Evolutionary conservation across 2,329 filamentous ascomycete genomes (phyloP), one percentile per base, ranked within the genome.

Genomic region (Chalaropsis ovoidea): DNA sequence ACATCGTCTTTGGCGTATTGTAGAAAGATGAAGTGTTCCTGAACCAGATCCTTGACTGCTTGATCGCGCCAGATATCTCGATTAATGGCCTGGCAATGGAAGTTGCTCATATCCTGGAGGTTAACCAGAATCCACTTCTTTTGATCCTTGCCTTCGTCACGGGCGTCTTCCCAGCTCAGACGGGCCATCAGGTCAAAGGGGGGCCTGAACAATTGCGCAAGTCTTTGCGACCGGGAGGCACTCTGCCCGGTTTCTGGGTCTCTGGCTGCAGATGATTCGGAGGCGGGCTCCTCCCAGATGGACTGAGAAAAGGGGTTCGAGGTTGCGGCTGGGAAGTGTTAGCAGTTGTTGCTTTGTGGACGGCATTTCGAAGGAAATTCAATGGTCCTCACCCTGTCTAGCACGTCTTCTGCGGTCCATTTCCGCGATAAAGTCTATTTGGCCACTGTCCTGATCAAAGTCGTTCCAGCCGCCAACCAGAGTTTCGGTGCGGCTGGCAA

Each of bases 121-220:
- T 99, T 97, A 68, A 96, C 90, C 70, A 99, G 76, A 61, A 99
- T 83, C 94, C 94, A 99, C 75, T 95, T 96, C 78, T 90, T 86
- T 35, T 86, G 82, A 58, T 91, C 88, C 73, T 94, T 95, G 68
- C 93, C 94, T 70, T 91, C 81, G 17, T 92, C 84, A 64, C 94
- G 85, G 15, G 90, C 94, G 67, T 87, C 82, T 69, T 96, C 90
- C 86, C 90, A 96, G n/a, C 84, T 78, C 41, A 90, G 75, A 42
- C 84, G 83, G 24, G 84, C 85, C 79, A 99, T 96, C 54, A 99
- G 77, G 45, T 96, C 90, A 74, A 92, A 94, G 0, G 94, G 94
- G 1, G 94, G 94, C 47, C 92, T 84, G 76, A 95, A 99, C 68
- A 99, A 83, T 73, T 97, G 90, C 45, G 93, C 91, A 3, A 99